Base-by-base conservation (phyloP, 1,139 yeast genomes). In the Zhuliangozyma parablackwelliae region DNA sequence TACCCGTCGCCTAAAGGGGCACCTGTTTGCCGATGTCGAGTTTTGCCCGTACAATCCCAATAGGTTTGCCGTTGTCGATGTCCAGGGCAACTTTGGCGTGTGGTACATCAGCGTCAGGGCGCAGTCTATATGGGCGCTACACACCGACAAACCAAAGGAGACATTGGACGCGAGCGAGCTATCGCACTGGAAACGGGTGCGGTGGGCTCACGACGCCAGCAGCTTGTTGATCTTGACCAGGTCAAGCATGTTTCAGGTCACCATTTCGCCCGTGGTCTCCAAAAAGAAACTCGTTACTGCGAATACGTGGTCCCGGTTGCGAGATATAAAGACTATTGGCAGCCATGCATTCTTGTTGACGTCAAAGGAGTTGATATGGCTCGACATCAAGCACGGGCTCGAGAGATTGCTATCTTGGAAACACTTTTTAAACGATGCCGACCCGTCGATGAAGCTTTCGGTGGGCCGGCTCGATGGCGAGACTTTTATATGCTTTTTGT, bases 371-470 rank as follows among this genome's bases (percentile, higher is more conserved):
- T 41, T 82, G 10, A 72, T 80, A 1, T 58, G 82, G 62, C 49
- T 78, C 11, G 60, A 63, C 33, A 44, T 65, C 1, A 36, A 40
- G 2, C 42, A 47, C 0, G 37, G 44, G 3, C 46, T 64, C 3
- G 57, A 57, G 29, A 65, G 83, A 40, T 42, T 77, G 7, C 49
- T 86, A 3, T 74, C 89, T 0, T 82, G 90, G 88, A 82, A 80
- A 41, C 95, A 87, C 55, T 73, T 63, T 42, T 57, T 82, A 32
- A 69, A 71, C 32, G 69, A 73, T 9, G 42, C 53, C 0, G 95
- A 87, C 47, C 74, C 77, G 1, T 72, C 89, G 0, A 48, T 80
- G 41, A 63, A 59, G 40, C 43, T 84, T 32, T 43, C 61, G 1
- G 58, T 71, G 1, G 42, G 47, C 12, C 39, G 45, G 23, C 34